Evolutionary conservation across 169 alveolate genomes (phyloP).

Genomic region (Eimeria acervulina): DNA sequence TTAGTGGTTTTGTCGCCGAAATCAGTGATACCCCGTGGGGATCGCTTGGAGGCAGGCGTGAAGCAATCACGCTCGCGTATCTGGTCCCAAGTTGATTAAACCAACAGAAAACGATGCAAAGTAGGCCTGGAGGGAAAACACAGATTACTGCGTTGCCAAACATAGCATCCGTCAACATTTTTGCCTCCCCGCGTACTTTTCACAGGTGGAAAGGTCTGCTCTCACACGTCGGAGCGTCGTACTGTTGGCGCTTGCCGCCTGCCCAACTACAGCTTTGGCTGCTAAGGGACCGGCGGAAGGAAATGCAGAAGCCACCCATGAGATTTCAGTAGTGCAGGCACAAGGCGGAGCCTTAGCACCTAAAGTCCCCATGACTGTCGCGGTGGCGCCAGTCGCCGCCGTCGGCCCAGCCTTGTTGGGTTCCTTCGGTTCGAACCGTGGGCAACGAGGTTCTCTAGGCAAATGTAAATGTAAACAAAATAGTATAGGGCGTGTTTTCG

Average conservation of each 20-base stretch:
- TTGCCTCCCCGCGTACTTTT: neutral
- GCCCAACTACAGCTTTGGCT: conserved; percentile 14
- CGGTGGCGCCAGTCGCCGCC: neutral
- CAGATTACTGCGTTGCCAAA: too few relatives aligned
- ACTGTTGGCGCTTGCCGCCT: conserved; percentile 2
- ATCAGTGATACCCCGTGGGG: neutral
- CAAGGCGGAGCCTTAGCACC: neutral
- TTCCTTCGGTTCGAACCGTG: neutral
- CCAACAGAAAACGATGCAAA: too few relatives aligned
- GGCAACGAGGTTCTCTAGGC: neutral
- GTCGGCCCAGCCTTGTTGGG: neutral
- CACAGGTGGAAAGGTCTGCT: neutral
- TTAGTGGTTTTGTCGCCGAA: neutral
- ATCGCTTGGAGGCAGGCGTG: too few relatives aligned
- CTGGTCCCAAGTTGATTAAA: too few relatives aligned
- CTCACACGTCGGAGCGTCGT: conserved; percentile 10
- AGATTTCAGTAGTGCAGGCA: neutral
- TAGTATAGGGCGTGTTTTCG: neutral
- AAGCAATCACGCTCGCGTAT: too few relatives aligned
- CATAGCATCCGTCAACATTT: neutral
- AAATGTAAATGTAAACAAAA: neutral
- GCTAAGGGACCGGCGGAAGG: neutral
- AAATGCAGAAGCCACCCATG: neutral
- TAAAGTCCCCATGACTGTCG: neutral
- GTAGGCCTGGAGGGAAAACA: too few relatives aligned